Evolutionary conservation across 139 green algal genomes (phyloP), one percentile per base, ranked within the genome.

Genomic region (Tetraselmis striata): DNA sequence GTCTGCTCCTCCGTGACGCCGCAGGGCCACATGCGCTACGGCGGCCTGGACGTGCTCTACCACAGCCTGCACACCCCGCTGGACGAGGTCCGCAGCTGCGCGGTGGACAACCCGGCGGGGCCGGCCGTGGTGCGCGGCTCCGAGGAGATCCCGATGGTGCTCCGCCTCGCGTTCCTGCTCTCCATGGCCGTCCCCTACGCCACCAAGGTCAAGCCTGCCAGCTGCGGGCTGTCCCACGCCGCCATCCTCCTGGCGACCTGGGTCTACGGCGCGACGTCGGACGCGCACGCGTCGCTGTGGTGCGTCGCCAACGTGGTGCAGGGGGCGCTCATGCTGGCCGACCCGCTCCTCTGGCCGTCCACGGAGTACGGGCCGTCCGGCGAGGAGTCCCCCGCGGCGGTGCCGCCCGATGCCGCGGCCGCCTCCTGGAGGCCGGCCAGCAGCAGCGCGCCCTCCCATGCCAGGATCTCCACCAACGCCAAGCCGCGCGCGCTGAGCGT

Each of bases 181-280:
- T 29, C 23, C 18, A 82, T 82, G 79, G 79, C n/a, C 18, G 29
- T 82, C 26, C 79, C 79, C 24, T 82, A 82, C 79, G 78, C 31
- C 28, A 2, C 32, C 11, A 31, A 82, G 30, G 79, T 82, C 18
- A 77, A 82, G 79, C 79, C 79, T 2, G 23, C 5, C 23, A 25
- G 11, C 28, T 29, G 23, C 30, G 79, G 79, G 5, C n/a, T 82
- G 2, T 24, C 79, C 5, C 79, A 82, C 31, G 79, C 30, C 28
- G 23, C 45, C 79, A 82, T 82, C 58, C 79, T 82, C 79, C 2
- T 28, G 2, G 79, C 11, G 18, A 82, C 79, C 26, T 82, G 79
- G 79, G 24, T 82, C 11, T 11, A 27, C 11, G 79, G 79, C 24
- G n/a, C n/a, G n/a, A 18, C 18, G n/a, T n/a, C n/a, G n/a, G n/a